Evolutionary conservation across 768 basidiomycete genomes (phyloP), one percentile per base, ranked within the genome.

Genomic region (Psilocybe tampanensis): DNA sequence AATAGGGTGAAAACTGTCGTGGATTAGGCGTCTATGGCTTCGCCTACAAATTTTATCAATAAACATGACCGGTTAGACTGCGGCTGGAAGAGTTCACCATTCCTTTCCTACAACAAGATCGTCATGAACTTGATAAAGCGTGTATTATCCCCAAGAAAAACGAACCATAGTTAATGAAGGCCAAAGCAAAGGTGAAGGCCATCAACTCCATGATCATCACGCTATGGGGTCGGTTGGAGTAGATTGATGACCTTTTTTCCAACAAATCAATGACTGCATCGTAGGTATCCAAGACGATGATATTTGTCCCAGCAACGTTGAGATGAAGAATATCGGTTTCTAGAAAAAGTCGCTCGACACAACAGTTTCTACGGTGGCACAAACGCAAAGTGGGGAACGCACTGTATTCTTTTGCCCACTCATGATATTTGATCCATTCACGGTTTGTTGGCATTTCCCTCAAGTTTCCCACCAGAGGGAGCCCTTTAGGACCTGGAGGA

Each of bases 221-320:
- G 21, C 5, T 19, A 12, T 43, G 24, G 32, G 34, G 50, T 19
- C 24, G 44, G 24, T 54, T 60, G 2, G 66, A 66, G 43, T 64
- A 64, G 36, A 61, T 64, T 13, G 61, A 48, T 2, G 61, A 60
- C 12, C 59, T 41, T 39, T 58, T 59, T 4, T 62, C 63, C 24
- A 66, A 43, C 13, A 64, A 47, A 6, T 64, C 60, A 1, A 50
- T 54, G 5, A 60, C 60, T 7, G 58, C 54, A 33, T 61, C 58
- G 8, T 48, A 18, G 8, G 63, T 63, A 11, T 63, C 45, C 5
- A 67, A 15, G 2, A 67, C 42, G 12, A 67, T 29, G 13, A 67
- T 47, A 8, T 56, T 50, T 18, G 45, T 23, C 8, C 63, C 63
- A 8, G 55, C 47, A 18, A 41, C 53, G 12, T 66, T 42, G 26